Evolutionary conservation across 2,329 filamentous ascomycete genomes (phyloP), one percentile per base, ranked within the genome.

Genomic region (Diaporthe citriasiana): DNA sequence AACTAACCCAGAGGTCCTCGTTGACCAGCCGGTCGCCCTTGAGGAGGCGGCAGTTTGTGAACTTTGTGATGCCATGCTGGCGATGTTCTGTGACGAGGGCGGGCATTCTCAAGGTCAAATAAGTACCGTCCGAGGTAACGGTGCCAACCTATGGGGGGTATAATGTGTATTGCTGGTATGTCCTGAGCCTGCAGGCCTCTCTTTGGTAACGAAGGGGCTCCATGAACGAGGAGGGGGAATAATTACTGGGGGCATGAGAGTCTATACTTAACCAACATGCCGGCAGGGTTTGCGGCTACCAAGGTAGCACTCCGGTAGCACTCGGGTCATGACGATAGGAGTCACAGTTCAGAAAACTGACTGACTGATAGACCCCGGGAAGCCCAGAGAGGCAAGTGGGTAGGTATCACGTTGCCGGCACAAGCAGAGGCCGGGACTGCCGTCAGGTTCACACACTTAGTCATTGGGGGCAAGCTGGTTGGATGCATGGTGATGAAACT

Each of bases 1-100:
- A 93, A 82, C 93, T 95, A 75, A 98, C 91, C 95, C 95, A 98
- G n/a, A 98, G 89, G 80, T 98, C 95, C 76, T 93, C 91, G 57
- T 90, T 83, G 57, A 97, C 88, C 35, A 98, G 87, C 27, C 87
- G 80, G 77, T 92, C 88, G 77, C 90, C 91, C 79, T 90, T 91
- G 74, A 96, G 87, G 35, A 97, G 86, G 68, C 93, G 91, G 81
- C 95, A 97, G 85, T 97, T 97, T 80, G 94, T 97, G 82, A 97
- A 93, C 82, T 96, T 97, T 80, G 93, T 95, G 81, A 98, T 92
- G 79, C 88, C 88, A 76, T 87, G 86, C 42, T 79, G 84, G 63
- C 83, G 83, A 68, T 77, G 77, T 55, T 75, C 77, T 81, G 81
- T 83, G 73, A 85, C 76, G n/a, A 87, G 84, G 73, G 86, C 87